Evolutionary conservation across 352 stramenopile genomes (phyloP), one percentile per base, ranked within the genome.

Genomic region (Aphanomyces invadans): DNA sequence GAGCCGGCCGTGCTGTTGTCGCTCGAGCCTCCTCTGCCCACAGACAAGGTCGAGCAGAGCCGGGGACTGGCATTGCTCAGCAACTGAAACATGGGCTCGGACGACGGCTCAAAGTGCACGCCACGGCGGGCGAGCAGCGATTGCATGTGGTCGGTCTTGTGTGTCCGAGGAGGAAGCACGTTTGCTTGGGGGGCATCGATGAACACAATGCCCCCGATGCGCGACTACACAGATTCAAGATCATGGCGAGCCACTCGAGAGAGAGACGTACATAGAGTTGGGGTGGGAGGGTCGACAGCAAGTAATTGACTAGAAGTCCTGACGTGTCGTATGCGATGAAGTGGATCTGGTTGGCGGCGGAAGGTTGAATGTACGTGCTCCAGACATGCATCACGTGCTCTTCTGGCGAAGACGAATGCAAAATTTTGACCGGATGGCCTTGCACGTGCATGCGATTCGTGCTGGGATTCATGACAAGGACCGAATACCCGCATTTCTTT

Each of bases 311-410:
- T 45, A 95, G 64, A 10, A 85, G 70, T 3, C 86, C 86, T 0
- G 80, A 83, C 11, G 70, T 73, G 63, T 92, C 83, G 59, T 89
- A 80, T 17, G 86, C 81, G 51, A 95, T 83, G 55, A 95, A 92
- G 62, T 80, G 90, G 67, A 95, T 91, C 69, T 93, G 83, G 46
- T 89, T 79, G 1, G 84, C 86, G 0, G 81, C 78, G 55, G 88
- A 90, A 4, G 84, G 84, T 69, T 80, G 74, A 31, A 95, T 83
- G 70, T 92, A 92, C 68, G 92, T 90, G 65, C 90, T 92, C 83
- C 83, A 95, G 1, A 93, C 84, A 71, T 93, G 89, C 33, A 78
- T 69, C 0, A 92, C 75, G 57, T 95, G 86, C 19, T 87, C 84
- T 29, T 92, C 83, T 0, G 86, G 86, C 21, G 84, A 86, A 1